Conservation (phyloP, 441 rosid genomes). For the Adansonia rubrostipa region DNA sequence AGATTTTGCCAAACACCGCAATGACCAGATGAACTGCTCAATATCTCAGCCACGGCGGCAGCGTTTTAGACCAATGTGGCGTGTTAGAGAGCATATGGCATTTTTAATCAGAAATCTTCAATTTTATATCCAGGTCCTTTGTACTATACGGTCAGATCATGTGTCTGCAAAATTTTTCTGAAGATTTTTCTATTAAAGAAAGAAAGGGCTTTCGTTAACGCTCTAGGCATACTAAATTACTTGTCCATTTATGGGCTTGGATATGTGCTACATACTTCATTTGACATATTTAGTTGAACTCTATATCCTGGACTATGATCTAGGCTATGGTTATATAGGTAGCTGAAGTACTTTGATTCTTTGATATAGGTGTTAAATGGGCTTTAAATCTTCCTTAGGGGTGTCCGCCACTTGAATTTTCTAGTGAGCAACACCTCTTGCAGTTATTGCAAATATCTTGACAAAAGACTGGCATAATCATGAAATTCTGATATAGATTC, state of each 20-base stretch:
- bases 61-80: slow-evolving; percentile 92
- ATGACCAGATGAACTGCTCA: slow-evolving; percentile 56
- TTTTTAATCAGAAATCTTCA: slow-evolving; percentile 96
- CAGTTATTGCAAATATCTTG: slow-evolving; percentile 14
- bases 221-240: not conserved
- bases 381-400: not conserved
- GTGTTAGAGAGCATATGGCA: slow-evolving; percentile 96
- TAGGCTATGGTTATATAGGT: not conserved
- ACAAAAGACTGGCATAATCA: not conserved
- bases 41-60: slow-evolving; percentile 74
- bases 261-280: not conserved
- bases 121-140: slow-evolving; percentile 87
- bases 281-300: not conserved
- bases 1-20: slow-evolving; percentile 72
- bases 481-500: slow-evolving; percentile 16
- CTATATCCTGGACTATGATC: not conserved
- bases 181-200: not conserved
- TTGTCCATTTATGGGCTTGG: not conserved
- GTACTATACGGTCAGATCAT: slow-evolving; percentile 17
- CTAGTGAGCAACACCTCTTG: slow-evolving; percentile 10
- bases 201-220: not conserved
- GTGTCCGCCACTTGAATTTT: not conserved
- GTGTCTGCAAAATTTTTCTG: not conserved
- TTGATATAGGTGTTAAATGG: slow-evolving; percentile 9
- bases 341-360: not conserved